Evolutionary conservation across 768 basidiomycete species (phyloP).

Genomic region (Leccinum subtestaceum): DNA sequence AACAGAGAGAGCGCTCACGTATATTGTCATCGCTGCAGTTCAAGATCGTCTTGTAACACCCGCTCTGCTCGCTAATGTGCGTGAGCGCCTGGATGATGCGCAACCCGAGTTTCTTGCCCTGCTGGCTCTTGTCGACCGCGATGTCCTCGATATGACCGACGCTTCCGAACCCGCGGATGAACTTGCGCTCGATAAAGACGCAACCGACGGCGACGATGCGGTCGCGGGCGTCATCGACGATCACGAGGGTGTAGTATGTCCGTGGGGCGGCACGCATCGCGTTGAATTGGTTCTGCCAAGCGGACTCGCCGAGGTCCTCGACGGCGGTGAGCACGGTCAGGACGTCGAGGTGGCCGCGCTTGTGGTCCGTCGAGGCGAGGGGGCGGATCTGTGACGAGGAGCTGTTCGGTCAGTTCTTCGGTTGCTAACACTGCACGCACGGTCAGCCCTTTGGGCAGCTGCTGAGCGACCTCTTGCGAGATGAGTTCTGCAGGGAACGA

Average conservation of each 20-base stretch:
- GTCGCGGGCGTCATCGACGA: slow-evolving; percentile 73
- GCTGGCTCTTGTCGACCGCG: slow-evolving; percentile 81
- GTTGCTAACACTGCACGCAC: neutral
- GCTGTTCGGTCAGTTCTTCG: slow-evolving; percentile 2
- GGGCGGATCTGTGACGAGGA: slow-evolving; percentile 71
- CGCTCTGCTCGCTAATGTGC: slow-evolving; percentile 71
- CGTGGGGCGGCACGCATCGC: slow-evolving; percentile 49
- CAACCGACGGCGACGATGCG: slow-evolving; percentile 80
- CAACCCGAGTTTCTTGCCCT: slow-evolving; percentile 90
- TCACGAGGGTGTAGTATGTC: slow-evolving; percentile 85
- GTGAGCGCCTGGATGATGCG: slow-evolving; percentile 85
- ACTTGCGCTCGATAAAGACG: slow-evolving; percentile 92
- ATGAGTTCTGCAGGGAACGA: slow-evolving; percentile 75
- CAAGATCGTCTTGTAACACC: slow-evolving; percentile 96
- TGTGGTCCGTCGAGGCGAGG: slow-evolving; percentile 79
- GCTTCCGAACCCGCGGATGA: slow-evolving; percentile 77
- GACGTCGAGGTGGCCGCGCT: slow-evolving; percentile 78
- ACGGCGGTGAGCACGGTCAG: slow-evolving; percentile 70
- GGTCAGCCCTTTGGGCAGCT: slow-evolving; percentile 51
- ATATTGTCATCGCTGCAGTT: slow-evolving; percentile 92
- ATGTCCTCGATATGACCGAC: slow-evolving; percentile 99
- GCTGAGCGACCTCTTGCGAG: slow-evolving; percentile 55
- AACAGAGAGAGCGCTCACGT: slow-evolving; percentile 55
- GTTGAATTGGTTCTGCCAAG: slow-evolving; percentile 71
- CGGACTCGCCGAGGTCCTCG: slow-evolving; percentile 60